phyloP scores from a whole-genome alignment of 805 yeast species.

The Yamadazyma sp. region DNA sequence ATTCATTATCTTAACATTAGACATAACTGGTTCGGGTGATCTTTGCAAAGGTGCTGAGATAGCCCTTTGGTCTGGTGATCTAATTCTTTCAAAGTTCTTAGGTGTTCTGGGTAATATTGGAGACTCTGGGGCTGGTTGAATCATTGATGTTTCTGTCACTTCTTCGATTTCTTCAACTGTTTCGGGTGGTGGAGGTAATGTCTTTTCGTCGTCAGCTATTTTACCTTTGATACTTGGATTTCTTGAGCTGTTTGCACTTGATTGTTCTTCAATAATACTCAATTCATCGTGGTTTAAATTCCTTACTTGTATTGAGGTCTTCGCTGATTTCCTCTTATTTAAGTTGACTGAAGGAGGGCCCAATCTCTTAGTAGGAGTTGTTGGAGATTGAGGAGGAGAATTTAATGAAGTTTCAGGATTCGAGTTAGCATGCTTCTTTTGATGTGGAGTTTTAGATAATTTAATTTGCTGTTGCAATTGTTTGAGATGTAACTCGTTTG shows the following conservation, averaged over 20 bases:
- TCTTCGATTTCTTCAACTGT: slow-evolving; percentile 1
- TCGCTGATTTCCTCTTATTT: slow-evolving; percentile 26
- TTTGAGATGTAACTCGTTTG: no score
- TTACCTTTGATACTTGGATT: slow-evolving; percentile 22
- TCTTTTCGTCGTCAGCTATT: slow-evolving; percentile 6
- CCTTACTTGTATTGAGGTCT: slow-evolving; percentile 17
- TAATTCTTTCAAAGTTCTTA: no score
- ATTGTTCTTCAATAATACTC: slow-evolving; percentile 42
- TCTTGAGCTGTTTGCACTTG: slow-evolving; percentile 28
- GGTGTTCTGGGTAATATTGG: no score
- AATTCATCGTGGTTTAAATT: slow-evolving; percentile 30
- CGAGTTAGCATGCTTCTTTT: not conserved
- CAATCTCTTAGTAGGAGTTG: slow-evolving; percentile 6
- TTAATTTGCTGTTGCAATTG: not conserved
- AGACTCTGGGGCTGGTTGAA: not conserved
- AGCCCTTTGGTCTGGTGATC: no score
- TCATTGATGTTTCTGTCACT: not conserved
- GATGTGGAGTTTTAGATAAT: not conserved
- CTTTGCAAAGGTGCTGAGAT: slow-evolving; percentile 3
- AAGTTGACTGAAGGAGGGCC: slow-evolving; percentile 27
- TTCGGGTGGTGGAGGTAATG: slow-evolving; percentile 13
- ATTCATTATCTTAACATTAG: not conserved
- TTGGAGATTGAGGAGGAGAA: slow-evolving; percentile 8
- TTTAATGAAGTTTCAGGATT: not conserved
- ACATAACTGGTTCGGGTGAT: not conserved